Evolutionary conservation across 345 rosid genomes (phyloP), one percentile per base, ranked within the genome.

Genomic region (Sisymbrium altissimum): DNA sequence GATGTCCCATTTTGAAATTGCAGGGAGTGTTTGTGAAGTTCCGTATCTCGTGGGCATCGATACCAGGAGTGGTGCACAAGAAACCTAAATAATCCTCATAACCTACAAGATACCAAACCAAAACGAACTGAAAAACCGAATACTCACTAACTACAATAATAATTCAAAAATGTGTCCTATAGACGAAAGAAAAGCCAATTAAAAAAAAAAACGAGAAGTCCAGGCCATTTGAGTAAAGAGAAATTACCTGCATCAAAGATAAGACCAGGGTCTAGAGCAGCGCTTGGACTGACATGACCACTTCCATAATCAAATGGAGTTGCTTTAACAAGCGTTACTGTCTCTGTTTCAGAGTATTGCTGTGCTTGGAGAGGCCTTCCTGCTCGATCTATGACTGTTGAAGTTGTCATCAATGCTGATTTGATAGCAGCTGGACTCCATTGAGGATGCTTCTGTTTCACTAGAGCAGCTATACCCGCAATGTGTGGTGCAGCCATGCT

Each of bases 401-500:
- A 81, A 15, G 99, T 95, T 1, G 98, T 95, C 99, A 92, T 85
- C 83, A 95, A 78, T 63, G 99, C 92, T 54, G 99, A 95, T 77
- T 95, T 95, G 62, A 95, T 90, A 29, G 97, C 96, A 46, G 99
- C 96, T 62, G 99, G 99, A 73, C 98, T 92, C 99, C 99, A 95
- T 63, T 70, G 82, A 72, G 96, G 98, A 78, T 92, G 92, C 79
- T 87, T 89, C 87, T 92, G 99, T 87, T 95, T 95, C 71, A 95
- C 81, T 49, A 95, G 94, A 66, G 99, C 99, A 77, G 98, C 99
- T 75, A 95, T 95, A 53, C 99, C 99, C 1, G 98, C 96, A 64
- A 95, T 95, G 78, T 95, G 99, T 1, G 99, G 99, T 36, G 99
- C 98, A 46, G 99, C 98, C 99, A 95, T 95, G 83, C 99, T 95